Base-by-base conservation (phyloP, 192 early-diverging fungal species). In the Coemansia sp. region DNA sequence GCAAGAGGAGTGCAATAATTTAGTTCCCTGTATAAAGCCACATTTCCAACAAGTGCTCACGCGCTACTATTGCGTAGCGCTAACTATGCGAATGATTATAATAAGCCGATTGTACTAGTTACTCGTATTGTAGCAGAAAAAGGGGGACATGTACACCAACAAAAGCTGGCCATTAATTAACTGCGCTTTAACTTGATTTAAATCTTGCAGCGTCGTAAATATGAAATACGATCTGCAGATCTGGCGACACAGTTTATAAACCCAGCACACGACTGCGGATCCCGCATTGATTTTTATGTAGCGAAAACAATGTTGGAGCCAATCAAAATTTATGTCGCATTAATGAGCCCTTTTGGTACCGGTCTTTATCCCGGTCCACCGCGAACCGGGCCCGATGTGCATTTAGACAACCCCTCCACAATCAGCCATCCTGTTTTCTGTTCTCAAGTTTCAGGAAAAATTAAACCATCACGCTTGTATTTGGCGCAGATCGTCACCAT, bases 211-310 rank as follows among this genome's bases (percentile, higher is more conserved):
- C 5, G 29, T 32, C 6, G 29, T 32, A 32, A 32, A 32, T 32
- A 32, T 32, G 29, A 32, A 6, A 32, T 32, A 32, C 5, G 29
- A 9, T 43, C 10, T 43, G 41, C 10, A 41, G 10, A 38, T 38
- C 5, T 38, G 10, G 7, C 14, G 39, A 8, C 52, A 2, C 52
- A 0, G 52, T 22, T 54, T 23, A 23, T 12, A 24, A 14, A 23
- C 15, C 11, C 52, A 27, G 29, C 29, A 32, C 6, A 27, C 52
- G 52, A 27, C 52, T 27, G 24, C 22, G 27, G 27, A 22, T 10
- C 22, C 22, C 14, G 52, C 52, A 54, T 54, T 54, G 52, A 54
- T 54, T 54, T 54, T 54, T 54, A 14, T 17, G 7, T 17, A 2
- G 22, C 27, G 24, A 32, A 54, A 27, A 54, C 27, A 54, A 25